Evolutionary conservation across 192 early-diverging fungal genomes (phyloP).

Genomic region (Rhizophagus clarus): DNA sequence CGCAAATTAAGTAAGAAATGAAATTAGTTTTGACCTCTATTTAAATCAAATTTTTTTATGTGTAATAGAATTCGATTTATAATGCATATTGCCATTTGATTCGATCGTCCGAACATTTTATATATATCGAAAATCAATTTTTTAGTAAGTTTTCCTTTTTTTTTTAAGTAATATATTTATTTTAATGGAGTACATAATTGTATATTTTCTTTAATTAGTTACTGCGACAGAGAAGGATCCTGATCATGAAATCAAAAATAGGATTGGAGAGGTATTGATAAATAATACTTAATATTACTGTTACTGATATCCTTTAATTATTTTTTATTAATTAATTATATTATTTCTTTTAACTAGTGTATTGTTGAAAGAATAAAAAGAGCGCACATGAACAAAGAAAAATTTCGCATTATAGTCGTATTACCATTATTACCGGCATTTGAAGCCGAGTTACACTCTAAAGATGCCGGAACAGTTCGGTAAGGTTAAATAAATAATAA

Average conservation of each 20-base stretch:
- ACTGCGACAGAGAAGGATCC: constrained; percentile 47
- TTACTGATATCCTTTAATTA: not conserved
- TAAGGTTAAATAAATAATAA: constrained; percentile 30
- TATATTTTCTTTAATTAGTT: constrained; percentile 34
- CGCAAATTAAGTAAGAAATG: not conserved
- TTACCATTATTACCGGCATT: constrained; percentile 92
- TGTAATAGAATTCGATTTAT: constrained; percentile 70
- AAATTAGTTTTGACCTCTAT: not conserved
- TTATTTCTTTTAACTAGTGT: constrained; percentile 34
- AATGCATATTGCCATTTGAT: constrained; percentile 83
- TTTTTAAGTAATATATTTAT: not conserved
- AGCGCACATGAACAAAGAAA: constrained; percentile 67
- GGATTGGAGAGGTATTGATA: constrained; percentile 58
- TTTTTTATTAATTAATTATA: not conserved
- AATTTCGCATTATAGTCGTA: constrained; percentile 79
- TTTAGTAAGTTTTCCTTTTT: constrained; percentile 59
- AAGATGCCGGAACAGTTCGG: constrained; percentile 73
- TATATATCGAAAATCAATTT: constrained; percentile 97
- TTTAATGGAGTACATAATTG: not conserved
- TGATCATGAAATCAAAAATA: constrained; percentile 71
- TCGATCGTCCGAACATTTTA: constrained; percentile 74
- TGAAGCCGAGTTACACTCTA: constrained; percentile 75
- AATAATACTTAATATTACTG: not conserved
- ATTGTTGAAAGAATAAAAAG: constrained; percentile 75
- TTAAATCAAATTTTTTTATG: not conserved